A percentile compares a stretch with the other conserved stretches of the same genome.
Evolutionary conservation across 2,329 filamentous ascomycete species (phyloP).

Genomic region (Ustulina deusta): DNA sequence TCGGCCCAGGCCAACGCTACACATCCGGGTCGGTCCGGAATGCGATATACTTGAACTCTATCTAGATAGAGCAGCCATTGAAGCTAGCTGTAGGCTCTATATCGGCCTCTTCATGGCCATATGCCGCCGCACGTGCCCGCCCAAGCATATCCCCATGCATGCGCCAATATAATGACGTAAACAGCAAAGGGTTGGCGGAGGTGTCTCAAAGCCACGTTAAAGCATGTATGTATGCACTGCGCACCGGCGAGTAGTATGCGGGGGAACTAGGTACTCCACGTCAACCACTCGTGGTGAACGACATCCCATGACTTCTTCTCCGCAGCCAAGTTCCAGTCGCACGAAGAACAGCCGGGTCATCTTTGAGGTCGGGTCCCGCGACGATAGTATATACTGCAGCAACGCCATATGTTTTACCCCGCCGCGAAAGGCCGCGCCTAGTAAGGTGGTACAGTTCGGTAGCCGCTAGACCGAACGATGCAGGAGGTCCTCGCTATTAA

Average conservation of each 20-base stretch:
- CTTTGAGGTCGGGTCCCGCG: constrained; percentile 1
- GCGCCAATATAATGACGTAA: constrained; percentile 9
- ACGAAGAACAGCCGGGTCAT: neutral
- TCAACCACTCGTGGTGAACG: neutral
- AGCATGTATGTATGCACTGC: neutral
- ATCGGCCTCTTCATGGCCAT: too few species aligned
- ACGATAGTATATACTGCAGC: neutral
- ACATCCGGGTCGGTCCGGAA: neutral
- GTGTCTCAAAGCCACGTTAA: constrained; percentile 10
- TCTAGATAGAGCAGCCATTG: neutral
- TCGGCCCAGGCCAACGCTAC: neutral
- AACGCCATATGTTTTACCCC: constrained; percentile 11
- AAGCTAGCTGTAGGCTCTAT: neutral
- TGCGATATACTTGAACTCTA: neutral
- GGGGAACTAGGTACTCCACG: constrained; percentile 18
- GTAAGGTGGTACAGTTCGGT: constrained; percentile 14
- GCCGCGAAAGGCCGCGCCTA: constrained; percentile 1
- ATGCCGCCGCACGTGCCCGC: neutral
- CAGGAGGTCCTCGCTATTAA: constrained; percentile 8
- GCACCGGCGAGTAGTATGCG: neutral
- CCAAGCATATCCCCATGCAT: neutral
- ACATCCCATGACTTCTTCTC: constrained; percentile 17
- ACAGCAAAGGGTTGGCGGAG: neutral
- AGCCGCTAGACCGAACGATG: constrained; percentile 20
- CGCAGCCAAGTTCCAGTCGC: neutral